Conservation (phyloP, 495 filamentous ascomycete species). For the Chaetomium cochliodes region DNA sequence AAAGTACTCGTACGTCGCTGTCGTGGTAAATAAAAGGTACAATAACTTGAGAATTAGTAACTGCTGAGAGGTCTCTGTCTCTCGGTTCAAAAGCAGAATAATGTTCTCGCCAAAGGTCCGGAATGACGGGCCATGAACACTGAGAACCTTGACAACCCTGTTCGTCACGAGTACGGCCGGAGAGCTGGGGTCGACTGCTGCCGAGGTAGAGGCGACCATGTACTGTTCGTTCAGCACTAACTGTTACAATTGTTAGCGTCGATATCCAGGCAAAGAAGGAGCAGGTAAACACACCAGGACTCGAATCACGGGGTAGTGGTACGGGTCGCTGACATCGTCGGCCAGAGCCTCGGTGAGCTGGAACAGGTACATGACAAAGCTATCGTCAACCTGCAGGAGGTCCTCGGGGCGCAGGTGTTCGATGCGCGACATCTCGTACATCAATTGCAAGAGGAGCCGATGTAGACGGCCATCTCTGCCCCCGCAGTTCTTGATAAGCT, state of each 20-base stretch:
- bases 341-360: conserved; percentile 84
- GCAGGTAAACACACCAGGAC: conserved; percentile 64
- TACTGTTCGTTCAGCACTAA: conserved; percentile 98
- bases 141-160: conserved; percentile 85
- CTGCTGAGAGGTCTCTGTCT: conserved; percentile 89
- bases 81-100: conserved; percentile 91
- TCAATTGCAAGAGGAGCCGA: conserved; percentile 76
- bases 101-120: conserved; percentile 98
- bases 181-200: conserved; percentile 53
- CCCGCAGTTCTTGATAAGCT: conserved; percentile 67
- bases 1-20: conserved; percentile 92
- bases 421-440: conserved; percentile 97
- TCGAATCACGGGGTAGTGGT: conserved; percentile 92
- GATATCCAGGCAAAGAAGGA: background rate
- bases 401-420: conserved; percentile 78
- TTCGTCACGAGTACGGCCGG: conserved; percentile 68
- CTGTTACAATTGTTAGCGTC: conserved; percentile 44
- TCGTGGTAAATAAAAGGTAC: conserved; percentile 90
- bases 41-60: conserved; percentile 92
- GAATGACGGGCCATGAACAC: conserved; percentile 71
- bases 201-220: conserved; percentile 71
- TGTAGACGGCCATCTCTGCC: conserved; percentile 70
- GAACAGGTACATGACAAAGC: conserved; percentile 81
- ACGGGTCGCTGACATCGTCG: conserved; percentile 88
- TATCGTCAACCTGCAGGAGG: conserved; percentile 76